Percentiles rank a stretch among this genome's conserved stretches.
phyloP scores from a whole-genome alignment of 208 protist species.

The Leishmania tropica region DNA sequence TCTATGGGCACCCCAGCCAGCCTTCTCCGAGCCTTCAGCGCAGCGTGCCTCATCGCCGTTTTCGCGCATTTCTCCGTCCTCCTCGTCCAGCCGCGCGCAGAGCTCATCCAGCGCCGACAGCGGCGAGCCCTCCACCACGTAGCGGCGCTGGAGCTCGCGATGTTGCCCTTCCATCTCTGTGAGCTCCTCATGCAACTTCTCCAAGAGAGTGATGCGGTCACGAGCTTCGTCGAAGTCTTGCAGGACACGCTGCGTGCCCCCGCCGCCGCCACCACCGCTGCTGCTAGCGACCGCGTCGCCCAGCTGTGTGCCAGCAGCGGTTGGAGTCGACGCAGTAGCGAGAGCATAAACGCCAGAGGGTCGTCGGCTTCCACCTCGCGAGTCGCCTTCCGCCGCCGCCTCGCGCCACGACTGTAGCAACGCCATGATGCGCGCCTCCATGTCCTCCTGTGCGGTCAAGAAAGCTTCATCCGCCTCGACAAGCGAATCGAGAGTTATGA shows the following conservation, averaged over 20 bases:
- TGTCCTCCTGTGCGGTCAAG: constrained; percentile 13
- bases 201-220: constrained; percentile 8
- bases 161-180: constrained; percentile 21
- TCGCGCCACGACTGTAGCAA: constrained; percentile 14
- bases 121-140: constrained; percentile 28
- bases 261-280: not conserved
- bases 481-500: constrained; percentile 6
- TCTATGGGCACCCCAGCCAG: not conserved
- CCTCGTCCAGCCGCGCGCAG: constrained; percentile 4
- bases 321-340: not conserved
- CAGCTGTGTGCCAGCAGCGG: not conserved
- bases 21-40: not conserved
- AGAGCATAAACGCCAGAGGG: constrained; percentile 7
- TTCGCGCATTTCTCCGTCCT: not conserved
- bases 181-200: constrained; percentile 16
- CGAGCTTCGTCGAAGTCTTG: constrained; percentile 12
- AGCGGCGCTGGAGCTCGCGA: constrained; percentile 22
- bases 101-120: constrained; percentile 13
- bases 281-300: not conserved
- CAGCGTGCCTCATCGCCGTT: not conserved
- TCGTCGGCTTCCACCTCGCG: constrained; percentile 12
- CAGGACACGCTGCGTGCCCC: constrained; percentile 23
- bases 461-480: constrained; percentile 21
- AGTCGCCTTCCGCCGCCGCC: not conserved
- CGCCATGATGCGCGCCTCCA: constrained; percentile 18